A percentile compares a stretch with the other conserved stretches of the same genome.
Evolutionary conservation across 805 yeast species (phyloP).

Genomic region (Wickerhamomyces alni): DNA sequence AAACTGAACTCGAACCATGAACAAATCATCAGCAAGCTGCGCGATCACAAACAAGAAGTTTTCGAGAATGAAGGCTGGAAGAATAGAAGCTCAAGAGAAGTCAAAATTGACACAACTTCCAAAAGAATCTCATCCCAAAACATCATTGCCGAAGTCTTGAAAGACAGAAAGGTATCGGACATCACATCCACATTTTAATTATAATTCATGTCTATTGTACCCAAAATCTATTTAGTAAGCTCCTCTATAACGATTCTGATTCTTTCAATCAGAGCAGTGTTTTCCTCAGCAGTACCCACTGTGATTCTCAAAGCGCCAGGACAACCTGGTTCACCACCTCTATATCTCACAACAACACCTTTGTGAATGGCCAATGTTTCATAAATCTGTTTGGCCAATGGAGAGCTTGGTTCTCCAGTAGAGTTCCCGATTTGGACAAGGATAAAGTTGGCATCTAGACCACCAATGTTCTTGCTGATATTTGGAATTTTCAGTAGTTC

Average conservation of each 20-base stretch:
- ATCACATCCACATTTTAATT: slow-evolving; percentile 6
- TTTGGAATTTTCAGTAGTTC: slow-evolving; percentile 52
- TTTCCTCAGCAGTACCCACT: slow-evolving; percentile 79
- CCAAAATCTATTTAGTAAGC: background rate
- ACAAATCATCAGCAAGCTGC: slow-evolving; percentile 11
- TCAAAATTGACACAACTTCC: slow-evolving; percentile 11
- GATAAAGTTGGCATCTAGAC: slow-evolving; percentile 80
- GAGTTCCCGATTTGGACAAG: slow-evolving; percentile 64
- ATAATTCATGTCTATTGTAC: no score
- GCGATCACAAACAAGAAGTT: slow-evolving; percentile 1
- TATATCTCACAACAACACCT: slow-evolving; percentile 80
- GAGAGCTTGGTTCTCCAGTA: slow-evolving; percentile 59
- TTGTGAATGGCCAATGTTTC: slow-evolving; percentile 62
- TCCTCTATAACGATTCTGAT: slow-evolving; percentile 31
- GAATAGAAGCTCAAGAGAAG: slow-evolving; percentile 11
- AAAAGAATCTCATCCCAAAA: slow-evolving; percentile 7
- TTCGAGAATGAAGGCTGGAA: slow-evolving; percentile 3
- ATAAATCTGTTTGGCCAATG: slow-evolving; percentile 62
- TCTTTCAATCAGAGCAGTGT: slow-evolving; percentile 46
- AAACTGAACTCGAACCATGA: slow-evolving; percentile 16
- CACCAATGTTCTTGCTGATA: slow-evolving; percentile 75
- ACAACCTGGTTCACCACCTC: slow-evolving; percentile 90
- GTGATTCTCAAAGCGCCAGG: slow-evolving; percentile 83
- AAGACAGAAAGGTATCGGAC: slow-evolving; percentile 6
- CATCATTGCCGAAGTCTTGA: slow-evolving; percentile 3